Conservation (phyloP, 257 asterid species). For the Petunia axillaris region DNA sequence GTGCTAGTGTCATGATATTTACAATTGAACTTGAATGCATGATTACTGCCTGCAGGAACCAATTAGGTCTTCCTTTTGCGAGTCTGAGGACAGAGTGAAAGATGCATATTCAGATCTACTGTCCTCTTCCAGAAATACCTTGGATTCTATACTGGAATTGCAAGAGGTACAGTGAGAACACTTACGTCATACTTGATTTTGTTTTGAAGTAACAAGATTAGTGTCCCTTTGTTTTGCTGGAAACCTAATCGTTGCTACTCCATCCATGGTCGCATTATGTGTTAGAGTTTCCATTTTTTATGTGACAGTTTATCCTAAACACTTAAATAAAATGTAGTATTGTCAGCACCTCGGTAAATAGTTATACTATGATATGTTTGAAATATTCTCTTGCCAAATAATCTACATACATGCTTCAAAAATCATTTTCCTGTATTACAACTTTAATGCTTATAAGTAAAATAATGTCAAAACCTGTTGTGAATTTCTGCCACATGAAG, state of each 20-base stretch:
- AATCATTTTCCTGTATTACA: constrained; percentile 1
- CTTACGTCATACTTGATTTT: background rate
- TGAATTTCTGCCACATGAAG: background rate
- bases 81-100: constrained; percentile 45
- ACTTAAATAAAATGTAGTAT: background rate
- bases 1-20: background rate
- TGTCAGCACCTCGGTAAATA: background rate
- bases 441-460: background rate
- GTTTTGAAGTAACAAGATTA: background rate
- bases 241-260: constrained; percentile 13
- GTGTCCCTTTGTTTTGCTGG: constrained; percentile 19
- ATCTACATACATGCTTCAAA: background rate
- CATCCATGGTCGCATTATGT: background rate
- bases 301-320: background rate
- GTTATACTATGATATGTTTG: background rate
- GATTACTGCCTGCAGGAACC: constrained; percentile 61
- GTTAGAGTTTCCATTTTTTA: background rate
- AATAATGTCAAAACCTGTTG: background rate
- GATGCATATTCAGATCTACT: constrained; percentile 81
- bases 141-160: constrained; percentile 69
- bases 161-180: constrained; percentile 65
- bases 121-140: constrained; percentile 71
- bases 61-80: constrained; percentile 65
- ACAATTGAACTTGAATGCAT: constrained; percentile 19
- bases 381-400: constrained; percentile 6